These are phyloP conservation scores for Monosporascus sp. DNA, from an alignment of 2,329 filamentous ascomycete genomes.

Conservation along the genomic window DNA sequence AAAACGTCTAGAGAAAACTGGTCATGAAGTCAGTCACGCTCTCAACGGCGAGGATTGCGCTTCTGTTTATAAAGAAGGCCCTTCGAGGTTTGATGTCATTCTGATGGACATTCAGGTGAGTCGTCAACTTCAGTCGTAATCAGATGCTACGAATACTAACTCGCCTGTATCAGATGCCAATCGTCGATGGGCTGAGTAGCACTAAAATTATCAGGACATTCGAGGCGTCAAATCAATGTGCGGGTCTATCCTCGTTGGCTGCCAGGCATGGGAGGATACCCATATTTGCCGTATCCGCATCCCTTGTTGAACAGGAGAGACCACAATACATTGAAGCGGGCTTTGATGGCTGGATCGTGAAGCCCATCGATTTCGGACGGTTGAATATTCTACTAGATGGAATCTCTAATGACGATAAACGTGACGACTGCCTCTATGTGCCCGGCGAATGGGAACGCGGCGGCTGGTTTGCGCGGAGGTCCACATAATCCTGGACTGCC, in stretches of 20 bases:
- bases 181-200: conserved; percentile 76
- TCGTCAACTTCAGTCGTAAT: conserved; percentile 9
- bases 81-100: conserved; percentile 65
- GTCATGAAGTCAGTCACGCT: conserved; percentile 66
- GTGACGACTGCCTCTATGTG: conserved; percentile 60
- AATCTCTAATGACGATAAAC: conserved; percentile 55
- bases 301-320: conserved; percentile 64
- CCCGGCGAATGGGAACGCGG: conserved; percentile 77
- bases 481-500: background rate
- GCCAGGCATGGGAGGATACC: conserved; percentile 61
- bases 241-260: conserved; percentile 53
- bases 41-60: conserved; percentile 84
- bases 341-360: conserved; percentile 88
- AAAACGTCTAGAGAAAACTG: conserved; percentile 72
- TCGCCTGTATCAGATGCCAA: conserved; percentile 65
- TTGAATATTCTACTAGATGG: conserved; percentile 64
- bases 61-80: conserved; percentile 58
- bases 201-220: conserved; percentile 77
- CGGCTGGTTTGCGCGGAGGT: conserved; percentile 63
- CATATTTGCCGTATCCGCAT: conserved; percentile 83
- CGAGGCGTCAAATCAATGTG: conserved; percentile 49
- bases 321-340: conserved; percentile 69
- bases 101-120: conserved; percentile 90
- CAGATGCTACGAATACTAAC: background rate
- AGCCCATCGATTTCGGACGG: conserved; percentile 77